Evolutionary conservation across 345 rosid genomes (phyloP).

Genomic region (Eucalyptus globulus): DNA sequence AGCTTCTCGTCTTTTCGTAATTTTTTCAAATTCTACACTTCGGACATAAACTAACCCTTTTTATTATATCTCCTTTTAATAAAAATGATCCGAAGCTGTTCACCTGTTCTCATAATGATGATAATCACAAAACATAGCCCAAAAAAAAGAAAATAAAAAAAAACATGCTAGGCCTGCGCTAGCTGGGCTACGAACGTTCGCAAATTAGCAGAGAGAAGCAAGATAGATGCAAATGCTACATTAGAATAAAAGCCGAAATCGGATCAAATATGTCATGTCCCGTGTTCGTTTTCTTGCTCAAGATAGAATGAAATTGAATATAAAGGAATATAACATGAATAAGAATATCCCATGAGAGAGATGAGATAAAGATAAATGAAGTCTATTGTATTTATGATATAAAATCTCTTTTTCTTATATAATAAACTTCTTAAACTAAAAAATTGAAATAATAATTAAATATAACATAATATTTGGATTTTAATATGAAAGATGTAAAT

Average conservation of each 20-base stretch:
- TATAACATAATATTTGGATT: neutral
- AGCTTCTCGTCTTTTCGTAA: neutral
- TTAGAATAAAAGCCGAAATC: no score
- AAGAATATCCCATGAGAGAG: neutral
- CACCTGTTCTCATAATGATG: neutral
- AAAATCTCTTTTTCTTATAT: no score
- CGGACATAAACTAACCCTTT: neutral
- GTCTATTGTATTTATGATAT: no score
- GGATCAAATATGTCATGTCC: no score
- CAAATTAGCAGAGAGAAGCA: neutral
- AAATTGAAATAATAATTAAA: no score
- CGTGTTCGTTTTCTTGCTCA: fast-evolving
- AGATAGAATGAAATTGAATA: no score
- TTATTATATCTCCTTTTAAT: neutral
- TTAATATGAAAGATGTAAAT: no score
- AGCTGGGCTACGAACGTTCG: neutral
- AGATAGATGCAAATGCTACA: neutral
- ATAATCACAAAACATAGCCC: neutral
- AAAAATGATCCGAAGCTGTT: neutral
- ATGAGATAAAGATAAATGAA: neutral
- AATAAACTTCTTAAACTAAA: no score
- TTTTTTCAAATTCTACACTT: neutral
- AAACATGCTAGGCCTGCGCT: neutral
- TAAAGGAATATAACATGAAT: neutral
- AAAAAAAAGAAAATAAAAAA: neutral